Conservation (phyloP, 208 protist species). For the Zelonia costaricensis region DNA sequence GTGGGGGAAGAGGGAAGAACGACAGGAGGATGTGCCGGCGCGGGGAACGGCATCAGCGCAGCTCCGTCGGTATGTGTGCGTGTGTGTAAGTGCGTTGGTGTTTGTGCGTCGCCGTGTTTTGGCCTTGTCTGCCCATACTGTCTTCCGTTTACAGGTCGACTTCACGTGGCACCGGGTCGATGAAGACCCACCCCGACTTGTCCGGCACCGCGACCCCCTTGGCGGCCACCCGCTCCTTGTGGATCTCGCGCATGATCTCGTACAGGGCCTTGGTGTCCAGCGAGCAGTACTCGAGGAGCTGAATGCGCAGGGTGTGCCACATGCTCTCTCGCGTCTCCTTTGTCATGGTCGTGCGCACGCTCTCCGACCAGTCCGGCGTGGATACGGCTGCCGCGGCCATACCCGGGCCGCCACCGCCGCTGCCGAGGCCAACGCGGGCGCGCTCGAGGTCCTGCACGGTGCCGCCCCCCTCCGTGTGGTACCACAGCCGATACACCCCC, state of each 20-base stretch:
- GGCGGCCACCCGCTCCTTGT: constrained; percentile 57
- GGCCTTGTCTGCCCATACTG: too few relatives aligned
- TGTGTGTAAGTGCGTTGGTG: background rate
- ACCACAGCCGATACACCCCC: constrained; percentile 87
- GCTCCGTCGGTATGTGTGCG: too few relatives aligned
- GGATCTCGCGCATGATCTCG: constrained; percentile 89
- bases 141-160: constrained; percentile 34
- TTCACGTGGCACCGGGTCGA: constrained; percentile 60
- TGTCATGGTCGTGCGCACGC: constrained; percentile 24
- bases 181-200: constrained; percentile 85
- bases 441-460: constrained; percentile 75
- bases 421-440: constrained; percentile 1
- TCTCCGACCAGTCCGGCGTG: constrained; percentile 1
- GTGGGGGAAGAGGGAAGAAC: too few relatives aligned
- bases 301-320: constrained; percentile 78
- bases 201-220: constrained; percentile 43
- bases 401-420: background rate
- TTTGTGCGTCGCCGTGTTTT: background rate
- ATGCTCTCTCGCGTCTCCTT: constrained; percentile 62
- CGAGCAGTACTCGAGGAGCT: constrained; percentile 92
- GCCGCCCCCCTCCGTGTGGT: constrained; percentile 84
- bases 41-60: too few relatives aligned
- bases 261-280: constrained; percentile 86
- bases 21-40: too few relatives aligned
- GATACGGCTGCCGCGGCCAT: constrained; percentile 7